A percentile compares a stretch with the other conserved stretches of the same genome.
These are phyloP conservation scores for Coriaria nepalensis DNA, from an alignment of 306 rosid species.

Conservation along the genomic window DNA sequence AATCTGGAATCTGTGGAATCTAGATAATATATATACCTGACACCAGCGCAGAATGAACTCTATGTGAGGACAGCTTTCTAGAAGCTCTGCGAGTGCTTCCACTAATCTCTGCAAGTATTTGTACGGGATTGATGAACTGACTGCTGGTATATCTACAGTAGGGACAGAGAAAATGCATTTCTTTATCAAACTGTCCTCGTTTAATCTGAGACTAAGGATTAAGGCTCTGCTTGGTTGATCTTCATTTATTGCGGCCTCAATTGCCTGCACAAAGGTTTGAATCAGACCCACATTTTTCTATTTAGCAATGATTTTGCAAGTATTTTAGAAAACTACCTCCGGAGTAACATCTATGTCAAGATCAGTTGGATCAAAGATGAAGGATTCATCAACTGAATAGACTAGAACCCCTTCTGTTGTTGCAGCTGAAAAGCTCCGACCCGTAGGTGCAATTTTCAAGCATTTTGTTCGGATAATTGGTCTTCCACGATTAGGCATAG, in stretches of 20 bases:
- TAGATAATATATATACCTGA: too few relatives aligned
- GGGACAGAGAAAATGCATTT: slow-evolving; percentile 66
- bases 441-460: slow-evolving; percentile 85
- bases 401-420: slow-evolving; percentile 87
- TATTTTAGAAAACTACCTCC: slow-evolving; percentile 37
- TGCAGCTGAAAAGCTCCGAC: slow-evolving; percentile 87
- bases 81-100: slow-evolving; percentile 68
- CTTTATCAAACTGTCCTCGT: slow-evolving; percentile 55
- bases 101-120: slow-evolving; percentile 70
- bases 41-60: slow-evolving; percentile 83
- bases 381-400: slow-evolving; percentile 76
- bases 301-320: neutral
- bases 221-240: slow-evolving; percentile 61
- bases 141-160: slow-evolving; percentile 48
- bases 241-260: slow-evolving; percentile 58
- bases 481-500: slow-evolving; percentile 75
- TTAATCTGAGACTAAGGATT: slow-evolving; percentile 71
- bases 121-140: slow-evolving; percentile 48
- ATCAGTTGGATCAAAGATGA: slow-evolving; percentile 90
- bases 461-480: slow-evolving; percentile 65
- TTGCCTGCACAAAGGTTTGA: slow-evolving; percentile 41
- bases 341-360: slow-evolving; percentile 95
- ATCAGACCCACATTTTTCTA: slow-evolving; percentile 4
- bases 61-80: slow-evolving; percentile 75
- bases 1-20: neutral